Base-by-base conservation (phyloP, 2,329 filamentous ascomycete species). In the Camillea tinctor region DNA sequence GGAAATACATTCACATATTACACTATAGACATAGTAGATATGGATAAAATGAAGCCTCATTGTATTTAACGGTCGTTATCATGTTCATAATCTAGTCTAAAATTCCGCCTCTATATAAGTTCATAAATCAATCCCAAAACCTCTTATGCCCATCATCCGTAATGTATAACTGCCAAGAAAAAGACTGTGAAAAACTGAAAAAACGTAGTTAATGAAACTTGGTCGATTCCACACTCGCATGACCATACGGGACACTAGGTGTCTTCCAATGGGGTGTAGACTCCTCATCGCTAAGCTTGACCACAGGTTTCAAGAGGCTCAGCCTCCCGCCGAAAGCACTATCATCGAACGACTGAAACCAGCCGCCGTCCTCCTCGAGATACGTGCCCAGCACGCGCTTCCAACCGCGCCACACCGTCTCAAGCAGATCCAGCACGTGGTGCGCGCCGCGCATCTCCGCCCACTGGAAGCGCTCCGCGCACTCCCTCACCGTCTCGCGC, bases 341-440 rank as follows among this genome's bases (percentile, higher is more conserved):
- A 9, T 62, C 48, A 9, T 69, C 63, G 52, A 67, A 71, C n/a
- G 30, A 61, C 59, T 69, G 63, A 58, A 66, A 72, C 66, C 63
- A 67, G 1, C 64, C 69, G 55, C 61, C 59, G 11, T 60, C 62
- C 54, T 69, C 65, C 24, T 62, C 54, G 20, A 72, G 58, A 44
- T 68, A 66, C 22, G 50, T 50, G 15, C 57, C 55, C 36, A 70
- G 52, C 9, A 66, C 60, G 30, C 62, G 54, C 59, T 60, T 65
- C 70, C 70, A 72, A 1, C 68, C 69, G 24, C 52, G 52, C 65
- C 61, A 67, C 11, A 71, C 68, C 11, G 59, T 66, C 22, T 62
- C 57, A 36, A 70, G 53, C 53, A 71, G 56, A 53, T 71, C 69
- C 36, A 70, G 55, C 24, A 71, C 68, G 57, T 71, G 69, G 60